Base-by-base conservation (phyloP, 768 basidiomycete genomes). In the Rhizopogon rudus region DNA sequence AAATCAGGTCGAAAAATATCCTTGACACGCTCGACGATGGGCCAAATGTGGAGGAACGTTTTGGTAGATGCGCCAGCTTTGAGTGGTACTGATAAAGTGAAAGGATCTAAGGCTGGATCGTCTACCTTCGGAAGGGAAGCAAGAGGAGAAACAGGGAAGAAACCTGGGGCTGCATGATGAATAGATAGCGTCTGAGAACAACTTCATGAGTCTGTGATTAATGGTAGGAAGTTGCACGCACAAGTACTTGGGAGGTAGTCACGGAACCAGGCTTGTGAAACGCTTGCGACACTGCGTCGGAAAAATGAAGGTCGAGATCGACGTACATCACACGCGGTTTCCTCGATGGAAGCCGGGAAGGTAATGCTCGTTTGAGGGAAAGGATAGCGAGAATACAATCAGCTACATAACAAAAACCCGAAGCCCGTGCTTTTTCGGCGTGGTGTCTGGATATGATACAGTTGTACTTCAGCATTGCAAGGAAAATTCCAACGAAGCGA, bases 331-430 rank as follows among this genome's bases (percentile, higher is more conserved):
- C 78, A 2, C 88, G 81, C 0, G 81, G 76, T 57, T 78, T 80
- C 53, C 71, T 65, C 31, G 56, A 49, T 16, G 66, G 42, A n/a
- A 63, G 28, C 17, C 52, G 22, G 44, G 37, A 52, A 51, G 65
- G 59, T 1, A 62, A 60, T 5, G 71, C 57, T 17, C 77, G 76
- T 59, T 81, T 84, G 42, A 97, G 77, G 4, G 80, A 74, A 54
- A 95, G 79, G 55, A 97, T 84, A 0, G 87, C 87, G 1, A 98
- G 79, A 9, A 93, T 81, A 53, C 88, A 85, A 65, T 98, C 95
- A 1, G 92, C 89, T 20, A 98, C 88, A 65, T 97, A 98, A 74
- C 95, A 98, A 71, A 91, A 98, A 0, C 95, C 95, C 3, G 89
- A 83, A 0, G 93, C 93, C 42, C 75, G 77, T 0, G 81, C 77